Conservation (phyloP, 1,284 basidiomycete genomes). For the Leccinum pachyderme region DNA sequence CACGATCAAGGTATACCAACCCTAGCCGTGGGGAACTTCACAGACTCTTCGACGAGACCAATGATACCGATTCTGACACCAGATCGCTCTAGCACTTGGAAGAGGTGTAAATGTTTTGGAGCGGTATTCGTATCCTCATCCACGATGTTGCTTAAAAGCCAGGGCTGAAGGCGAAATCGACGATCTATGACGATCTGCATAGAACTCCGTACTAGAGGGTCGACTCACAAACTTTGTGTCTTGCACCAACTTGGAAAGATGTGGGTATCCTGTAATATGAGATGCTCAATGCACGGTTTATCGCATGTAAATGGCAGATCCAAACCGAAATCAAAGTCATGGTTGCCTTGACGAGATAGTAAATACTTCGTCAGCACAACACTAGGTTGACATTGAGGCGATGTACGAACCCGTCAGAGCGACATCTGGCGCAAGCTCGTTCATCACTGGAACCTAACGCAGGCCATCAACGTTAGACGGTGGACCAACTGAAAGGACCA, state of each 20-base stretch:
- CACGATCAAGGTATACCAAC: background rate
- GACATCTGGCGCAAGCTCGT: conserved; percentile 66
- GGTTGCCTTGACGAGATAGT: conserved; percentile 47
- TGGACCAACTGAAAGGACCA: background rate
- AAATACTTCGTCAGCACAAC: background rate
- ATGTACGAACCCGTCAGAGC: conserved; percentile 54
- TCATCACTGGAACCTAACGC: conserved; percentile 78
- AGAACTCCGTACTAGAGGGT: background rate
- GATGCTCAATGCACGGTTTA: conserved; percentile 4
- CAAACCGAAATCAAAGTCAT: conserved; percentile 58
- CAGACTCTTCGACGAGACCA: conserved; percentile 69
- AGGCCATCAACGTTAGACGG: background rate
- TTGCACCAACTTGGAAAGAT: conserved; percentile 71
- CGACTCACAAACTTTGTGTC: conserved; percentile 58
- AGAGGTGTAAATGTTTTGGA: conserved; percentile 50
- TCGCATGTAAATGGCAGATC: background rate
- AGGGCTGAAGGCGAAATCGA: conserved; percentile 37
- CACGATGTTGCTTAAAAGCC: conserved; percentile 60
- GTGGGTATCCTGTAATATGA: conserved; percentile 63
- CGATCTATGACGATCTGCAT: background rate
- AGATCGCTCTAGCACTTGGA: conserved; percentile 51
- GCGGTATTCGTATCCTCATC: conserved; percentile 49
- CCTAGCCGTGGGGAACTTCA: background rate
- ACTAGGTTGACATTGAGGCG: background rate
- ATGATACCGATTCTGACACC: conserved; percentile 65